Conservation (phyloP, 2,329 filamentous ascomycete species). For the Trichoderma pleuroti region DNA sequence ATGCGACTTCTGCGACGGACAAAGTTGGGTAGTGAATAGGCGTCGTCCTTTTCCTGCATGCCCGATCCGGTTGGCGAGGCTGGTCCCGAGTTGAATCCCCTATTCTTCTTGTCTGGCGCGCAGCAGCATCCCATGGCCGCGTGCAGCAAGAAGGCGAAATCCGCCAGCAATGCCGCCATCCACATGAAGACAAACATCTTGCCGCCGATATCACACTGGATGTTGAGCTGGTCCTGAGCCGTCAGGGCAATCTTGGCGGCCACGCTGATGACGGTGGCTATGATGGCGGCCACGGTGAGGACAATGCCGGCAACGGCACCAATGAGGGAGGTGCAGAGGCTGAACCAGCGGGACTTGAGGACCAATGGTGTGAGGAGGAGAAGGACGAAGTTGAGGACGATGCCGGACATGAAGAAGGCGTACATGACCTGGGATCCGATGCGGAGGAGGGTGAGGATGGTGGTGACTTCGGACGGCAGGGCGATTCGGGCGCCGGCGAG, state of each 20-base stretch:
- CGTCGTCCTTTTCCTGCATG: not conserved
- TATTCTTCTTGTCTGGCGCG: slow-evolving; percentile 26
- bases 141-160: slow-evolving; percentile 71
- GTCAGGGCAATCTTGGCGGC: slow-evolving; percentile 77
- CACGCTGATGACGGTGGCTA: slow-evolving; percentile 80
- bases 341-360: slow-evolving; percentile 54
- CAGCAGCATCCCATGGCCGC: slow-evolving; percentile 76
- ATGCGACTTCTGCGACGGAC: slow-evolving; percentile 14
- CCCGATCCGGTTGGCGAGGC: not conserved
- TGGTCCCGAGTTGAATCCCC: not conserved
- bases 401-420: slow-evolving; percentile 72
- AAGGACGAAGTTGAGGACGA: slow-evolving; percentile 67
- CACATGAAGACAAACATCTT: slow-evolving; percentile 89
- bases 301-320: slow-evolving; percentile 65
- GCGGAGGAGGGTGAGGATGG: slow-evolving; percentile 70
- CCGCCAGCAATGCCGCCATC: slow-evolving; percentile 65
- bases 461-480: slow-evolving; percentile 68
- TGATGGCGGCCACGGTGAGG: slow-evolving; percentile 64
- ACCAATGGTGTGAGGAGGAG: slow-evolving; percentile 62
- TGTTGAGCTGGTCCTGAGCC: slow-evolving; percentile 70
- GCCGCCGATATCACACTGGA: slow-evolving; percentile 63
- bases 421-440: slow-evolving; percentile 84
- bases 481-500: slow-evolving; percentile 79
- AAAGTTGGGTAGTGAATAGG: slow-evolving; percentile 2
- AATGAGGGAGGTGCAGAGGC: slow-evolving; percentile 66